Base-by-base conservation (phyloP, 768 basidiomycete genomes). In the Lentinula boryana region DNA sequence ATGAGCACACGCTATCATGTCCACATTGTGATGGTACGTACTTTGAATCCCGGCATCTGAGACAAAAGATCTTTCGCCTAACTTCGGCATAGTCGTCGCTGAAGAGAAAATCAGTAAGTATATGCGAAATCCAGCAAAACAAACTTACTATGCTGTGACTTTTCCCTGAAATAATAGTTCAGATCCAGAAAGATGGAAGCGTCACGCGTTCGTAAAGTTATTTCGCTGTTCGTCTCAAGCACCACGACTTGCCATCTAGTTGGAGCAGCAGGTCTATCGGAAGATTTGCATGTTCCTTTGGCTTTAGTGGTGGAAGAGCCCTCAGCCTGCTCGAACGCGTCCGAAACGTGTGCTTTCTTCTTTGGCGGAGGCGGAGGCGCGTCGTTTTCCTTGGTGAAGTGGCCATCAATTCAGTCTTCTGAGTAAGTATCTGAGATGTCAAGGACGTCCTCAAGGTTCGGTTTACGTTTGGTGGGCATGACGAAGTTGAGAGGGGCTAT, bases 291-390 rank as follows among this genome's bases (percentile, higher is more conserved):
- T 50, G 31, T 50, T 32, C 48, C 23, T 50, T 50, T 50, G 9
- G 23, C 8, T 50, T 23, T 31, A 10, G 9, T 21, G 33, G 31
- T 36, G 15, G 51, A 35, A 3, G 51, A 12, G 16, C 8, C 5
- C 9, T 52, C 51, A 16, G 23, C 9, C 23, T 10, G 65, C 33
- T 68, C 69, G 7, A 68, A 50, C 58, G 60, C 67, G 49, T 66
- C 68, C 49, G 61, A 67, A 21, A 65, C 65, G 57, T 74, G 74
- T 6, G 68, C 62, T 63, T 75, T 78, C 51, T 31, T 36, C 62
- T 75, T 75, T 35, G 66, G 51, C 4, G 65, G 65, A 38, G 69
- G 64, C 56, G 60, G 60, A 55, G 62, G 62, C 31, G 52, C 61
- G 48, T 63, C 64, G 40, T 60, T 67, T 44, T 65, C 67, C 27